These are phyloP conservation scores for Friedmanniomyces simplex DNA, from an alignment of 495 filamentous ascomycete genomes.

Conservation along the genomic window DNA sequence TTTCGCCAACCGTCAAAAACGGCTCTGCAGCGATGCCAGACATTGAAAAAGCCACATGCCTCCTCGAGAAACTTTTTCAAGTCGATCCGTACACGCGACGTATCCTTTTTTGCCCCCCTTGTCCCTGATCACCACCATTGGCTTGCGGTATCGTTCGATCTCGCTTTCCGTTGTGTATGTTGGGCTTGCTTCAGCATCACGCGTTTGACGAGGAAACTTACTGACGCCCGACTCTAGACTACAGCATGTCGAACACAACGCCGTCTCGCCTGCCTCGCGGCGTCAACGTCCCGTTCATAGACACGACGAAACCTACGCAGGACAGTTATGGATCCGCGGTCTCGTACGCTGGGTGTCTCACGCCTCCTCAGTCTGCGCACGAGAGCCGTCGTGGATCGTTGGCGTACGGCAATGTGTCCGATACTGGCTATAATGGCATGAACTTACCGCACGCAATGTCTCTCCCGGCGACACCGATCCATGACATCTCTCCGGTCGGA, in stretches of 20 bases:
- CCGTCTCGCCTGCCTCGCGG: conserved; percentile 3
- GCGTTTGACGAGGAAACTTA: neutral
- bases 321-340: neutral
- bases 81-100: neutral
- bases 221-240: conserved; percentile 7
- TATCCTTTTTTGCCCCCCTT: neutral
- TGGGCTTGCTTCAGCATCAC: neutral
- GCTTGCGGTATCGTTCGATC: neutral
- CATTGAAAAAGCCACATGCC: conserved; percentile 18
- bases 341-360: conserved; percentile 1
- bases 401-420: neutral
- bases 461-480: conserved; percentile 2
- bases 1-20: neutral
- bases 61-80: conserved; percentile 2
- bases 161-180: neutral
- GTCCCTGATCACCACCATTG: neutral
- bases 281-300: conserved; percentile 3
- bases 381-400: conserved; percentile 15
- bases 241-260: conserved; percentile 6
- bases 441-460: neutral
- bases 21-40: conserved; percentile 1
- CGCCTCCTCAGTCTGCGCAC: conserved; percentile 15
- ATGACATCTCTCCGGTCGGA: neutral
- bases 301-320: conserved; percentile 1
- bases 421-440: neutral